Conservation (phyloP, 2,329 filamentous ascomycete genomes). For the Plenodomus biglobosus region DNA sequence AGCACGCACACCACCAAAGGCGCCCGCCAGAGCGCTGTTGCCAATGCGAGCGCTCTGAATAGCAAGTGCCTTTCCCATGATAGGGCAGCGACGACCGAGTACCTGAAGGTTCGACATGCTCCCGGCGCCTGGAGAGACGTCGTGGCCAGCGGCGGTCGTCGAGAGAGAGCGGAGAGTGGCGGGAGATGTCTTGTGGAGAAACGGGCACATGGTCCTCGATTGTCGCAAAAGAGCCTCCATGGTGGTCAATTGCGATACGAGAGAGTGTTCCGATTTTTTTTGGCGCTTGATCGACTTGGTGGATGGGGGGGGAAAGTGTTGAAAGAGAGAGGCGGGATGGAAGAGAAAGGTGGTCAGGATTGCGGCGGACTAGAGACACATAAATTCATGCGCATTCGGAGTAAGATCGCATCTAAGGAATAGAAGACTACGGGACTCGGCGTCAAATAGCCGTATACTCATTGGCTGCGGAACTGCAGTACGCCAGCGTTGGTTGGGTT, state of each 20-base stretch:
- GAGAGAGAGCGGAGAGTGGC: slow-evolving; percentile 88
- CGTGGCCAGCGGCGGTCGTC: slow-evolving; percentile 66
- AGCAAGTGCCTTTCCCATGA: slow-evolving; percentile 97
- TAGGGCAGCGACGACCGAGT: slow-evolving; percentile 89
- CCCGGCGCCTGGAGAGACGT: slow-evolving; percentile 76
- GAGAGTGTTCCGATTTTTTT: background rate
- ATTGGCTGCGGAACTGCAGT: slow-evolving; percentile 24
- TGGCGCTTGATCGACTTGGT: background rate
- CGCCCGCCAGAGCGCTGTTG: slow-evolving; percentile 51
- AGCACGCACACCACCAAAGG: slow-evolving; percentile 53
- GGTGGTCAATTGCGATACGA: slow-evolving; percentile 23
- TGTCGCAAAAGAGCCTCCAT: slow-evolving; percentile 97
- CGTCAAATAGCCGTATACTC: slow-evolving; percentile 24
- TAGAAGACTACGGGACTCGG: slow-evolving; percentile 19
- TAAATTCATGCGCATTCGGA: slow-evolving; percentile 15
- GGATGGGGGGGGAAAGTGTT: slow-evolving; percentile 1
- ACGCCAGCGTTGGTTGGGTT: slow-evolving; percentile 22
- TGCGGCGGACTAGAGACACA: slow-evolving; percentile 1
- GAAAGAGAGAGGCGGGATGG: slow-evolving; percentile 2
- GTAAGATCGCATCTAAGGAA: slow-evolving; percentile 1
- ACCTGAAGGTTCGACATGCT: slow-evolving; percentile 97
- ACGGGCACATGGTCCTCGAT: slow-evolving; percentile 95
- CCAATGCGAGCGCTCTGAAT: slow-evolving; percentile 66
- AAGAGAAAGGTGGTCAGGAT: too few species aligned
- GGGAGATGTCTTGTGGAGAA: slow-evolving; percentile 91